phyloP scores from a whole-genome alignment of 1,284 basidiomycete genomes.

The Microbotryum intermedium region DNA sequence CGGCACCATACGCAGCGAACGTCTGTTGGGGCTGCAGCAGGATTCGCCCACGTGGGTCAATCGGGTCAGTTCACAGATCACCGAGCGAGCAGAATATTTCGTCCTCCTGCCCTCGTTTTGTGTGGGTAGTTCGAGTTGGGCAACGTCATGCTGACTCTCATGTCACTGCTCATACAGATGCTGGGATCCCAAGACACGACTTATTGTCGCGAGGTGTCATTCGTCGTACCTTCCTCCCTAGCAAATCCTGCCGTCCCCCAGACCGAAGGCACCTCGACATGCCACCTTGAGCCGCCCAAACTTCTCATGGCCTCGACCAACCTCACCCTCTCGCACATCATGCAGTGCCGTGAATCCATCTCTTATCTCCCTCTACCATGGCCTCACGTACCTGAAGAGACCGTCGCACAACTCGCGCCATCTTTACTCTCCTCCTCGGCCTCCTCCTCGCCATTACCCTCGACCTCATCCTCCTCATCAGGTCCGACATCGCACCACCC shows the following conservation, averaged over 20 bases:
- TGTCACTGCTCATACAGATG: constrained; percentile 7
- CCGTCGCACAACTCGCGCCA: constrained; percentile 18
- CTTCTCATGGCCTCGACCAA: constrained; percentile 31
- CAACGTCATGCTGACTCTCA: too few relatives aligned
- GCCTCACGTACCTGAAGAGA: constrained; percentile 21
- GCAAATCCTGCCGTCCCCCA: constrained; percentile 3
- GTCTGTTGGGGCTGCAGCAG: constrained; percentile 26
- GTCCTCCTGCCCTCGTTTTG: background rate
- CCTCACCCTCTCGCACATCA: constrained; percentile 22
- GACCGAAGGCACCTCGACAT: background rate
- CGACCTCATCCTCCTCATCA: background rate
- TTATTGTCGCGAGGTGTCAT: constrained; percentile 28
- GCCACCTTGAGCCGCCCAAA: constrained; percentile 27
- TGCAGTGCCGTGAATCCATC: constrained; percentile 30
- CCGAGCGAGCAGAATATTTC: background rate
- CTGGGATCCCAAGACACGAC: constrained; percentile 26
- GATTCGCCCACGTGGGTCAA: constrained; percentile 28
- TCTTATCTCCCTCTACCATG: constrained; percentile 27
- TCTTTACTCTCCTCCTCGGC: background rate
- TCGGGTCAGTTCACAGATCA: constrained; percentile 11
- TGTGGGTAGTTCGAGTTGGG: too few relatives aligned
- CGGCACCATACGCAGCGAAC: constrained; percentile 28
- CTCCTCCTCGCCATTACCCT: background rate
- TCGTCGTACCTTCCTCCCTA: constrained; percentile 26
- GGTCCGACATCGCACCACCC: constrained; percentile 5